Base-by-base conservation (phyloP, 495 filamentous ascomycete genomes). In the Xylaria cubensis region DNA sequence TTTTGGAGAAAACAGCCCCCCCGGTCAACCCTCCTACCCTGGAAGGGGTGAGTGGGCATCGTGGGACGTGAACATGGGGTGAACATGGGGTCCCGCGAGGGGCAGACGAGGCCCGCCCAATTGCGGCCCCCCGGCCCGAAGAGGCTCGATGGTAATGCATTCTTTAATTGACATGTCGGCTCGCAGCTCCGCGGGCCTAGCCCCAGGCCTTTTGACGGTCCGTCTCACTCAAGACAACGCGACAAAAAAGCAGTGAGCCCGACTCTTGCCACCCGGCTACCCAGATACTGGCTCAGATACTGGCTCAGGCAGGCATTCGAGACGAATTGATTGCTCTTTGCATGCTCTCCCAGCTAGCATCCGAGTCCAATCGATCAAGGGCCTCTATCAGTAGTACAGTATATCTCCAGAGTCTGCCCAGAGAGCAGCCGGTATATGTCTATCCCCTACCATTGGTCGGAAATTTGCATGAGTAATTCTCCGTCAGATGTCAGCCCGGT, bases 101-200 rank as follows among this genome's bases (percentile, higher is more conserved):
- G 46, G 58, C 26, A 34, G 34, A 24, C 1, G 13, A 32, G 6
- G 44, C 4, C 61, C 71, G 74, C 69, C 69, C 56, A 29, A 63
- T 69, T 76, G 74, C 77, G 77, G 77, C 76, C 74, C 70, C 68
- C 77, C 77, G 77, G 77, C 65, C 77, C 77, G 77, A 78, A 68
- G 70, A 78, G 71, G 67, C 74, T 76, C 59, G 63, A 39, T 72
- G 62, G 39, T 42, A 50, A 26, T 24, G 34, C 63, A 58, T 61
- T 15, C 9, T 59, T 79, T 74, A 75, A 77, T 79, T 79, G 75
- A 79, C 63, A 62, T 74, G 75, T 72, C 77, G 77, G 77, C 77
- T 66, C 77, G 75, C 64, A 74, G 71, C 75, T 79, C 77, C 77
- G 77, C 51, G 63, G 56, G 15, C 77, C 32, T 73, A 71, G 74